phyloP scores from a whole-genome alignment of 2,329 filamentous ascomycete genomes.

The Aureobasidium musti region DNA sequence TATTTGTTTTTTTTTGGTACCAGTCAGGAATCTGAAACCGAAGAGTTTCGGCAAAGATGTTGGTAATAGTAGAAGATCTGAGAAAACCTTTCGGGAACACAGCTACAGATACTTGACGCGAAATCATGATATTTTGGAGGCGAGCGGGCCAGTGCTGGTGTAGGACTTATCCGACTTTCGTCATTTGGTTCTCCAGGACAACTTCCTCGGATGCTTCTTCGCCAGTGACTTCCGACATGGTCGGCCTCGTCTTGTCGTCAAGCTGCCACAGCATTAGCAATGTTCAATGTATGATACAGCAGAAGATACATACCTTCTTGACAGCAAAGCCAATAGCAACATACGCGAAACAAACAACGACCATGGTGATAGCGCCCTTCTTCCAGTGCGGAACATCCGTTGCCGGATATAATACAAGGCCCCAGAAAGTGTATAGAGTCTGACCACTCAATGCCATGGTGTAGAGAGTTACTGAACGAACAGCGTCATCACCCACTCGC shows the following conservation, averaged over 20 bases:
- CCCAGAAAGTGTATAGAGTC: constrained; percentile 46
- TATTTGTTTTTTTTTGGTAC: no score
- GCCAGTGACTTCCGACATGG: not conserved
- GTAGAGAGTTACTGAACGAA: constrained; percentile 46
- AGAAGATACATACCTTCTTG: not conserved
- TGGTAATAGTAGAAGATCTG: no score
- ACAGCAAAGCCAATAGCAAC: not conserved
- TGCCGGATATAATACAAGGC: constrained; percentile 42
- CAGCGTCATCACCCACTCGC: constrained; percentile 47
- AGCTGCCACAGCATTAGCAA: not conserved
- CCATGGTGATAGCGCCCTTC: constrained; percentile 43
- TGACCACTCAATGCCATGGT: constrained; percentile 48
- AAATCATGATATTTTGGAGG: no score
- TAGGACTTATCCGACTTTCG: not conserved
- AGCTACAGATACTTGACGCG: no score
- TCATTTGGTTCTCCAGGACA: not conserved
- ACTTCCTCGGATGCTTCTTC: not conserved
- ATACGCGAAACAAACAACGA: constrained; percentile 9
- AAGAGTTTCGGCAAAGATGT: no score
- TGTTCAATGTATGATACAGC: not conserved
- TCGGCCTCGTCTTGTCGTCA: not conserved
- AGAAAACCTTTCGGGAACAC: no score
- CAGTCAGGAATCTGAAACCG: no score
- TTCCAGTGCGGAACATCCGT: constrained; percentile 53
- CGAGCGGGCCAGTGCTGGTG: no score